Conservation (phyloP, 768 basidiomycete genomes). For the Naganishia randhawae region DNA sequence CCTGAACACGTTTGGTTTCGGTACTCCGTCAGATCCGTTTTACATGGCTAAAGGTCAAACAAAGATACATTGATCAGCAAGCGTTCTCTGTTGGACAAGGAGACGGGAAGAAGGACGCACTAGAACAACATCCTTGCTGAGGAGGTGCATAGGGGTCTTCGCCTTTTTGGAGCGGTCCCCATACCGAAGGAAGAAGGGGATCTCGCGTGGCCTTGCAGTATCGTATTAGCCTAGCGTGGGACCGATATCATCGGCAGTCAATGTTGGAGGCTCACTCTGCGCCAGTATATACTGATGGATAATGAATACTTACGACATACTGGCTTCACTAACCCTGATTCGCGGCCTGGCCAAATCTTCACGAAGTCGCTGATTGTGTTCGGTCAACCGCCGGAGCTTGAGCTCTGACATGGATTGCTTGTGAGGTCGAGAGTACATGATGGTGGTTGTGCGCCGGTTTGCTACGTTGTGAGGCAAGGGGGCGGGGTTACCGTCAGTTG, state of each 20-base stretch:
- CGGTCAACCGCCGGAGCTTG: slow-evolving; percentile 84
- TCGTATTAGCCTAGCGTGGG: slow-evolving; percentile 67
- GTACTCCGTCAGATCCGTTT: neutral
- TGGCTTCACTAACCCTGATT: slow-evolving; percentile 86
- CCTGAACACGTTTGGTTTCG: neutral
- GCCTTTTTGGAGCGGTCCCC: slow-evolving; percentile 87
- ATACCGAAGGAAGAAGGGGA: slow-evolving; percentile 75
- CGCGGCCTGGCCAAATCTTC: slow-evolving; percentile 88
- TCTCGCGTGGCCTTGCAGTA: slow-evolving; percentile 93
- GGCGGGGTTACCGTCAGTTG: too few relatives aligned
- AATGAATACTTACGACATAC: slow-evolving; percentile 63
- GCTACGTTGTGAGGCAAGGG: too few relatives aligned
- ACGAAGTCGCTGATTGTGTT: slow-evolving; percentile 85
- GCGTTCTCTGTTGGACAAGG: neutral
- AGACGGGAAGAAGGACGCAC: slow-evolving; percentile 4
- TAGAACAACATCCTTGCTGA: slow-evolving; percentile 53
- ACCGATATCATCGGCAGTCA: neutral
- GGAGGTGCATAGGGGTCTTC: slow-evolving; percentile 89
- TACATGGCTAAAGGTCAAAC: neutral
- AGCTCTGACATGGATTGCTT: slow-evolving; percentile 96
- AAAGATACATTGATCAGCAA: neutral
- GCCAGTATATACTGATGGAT: too few relatives aligned
- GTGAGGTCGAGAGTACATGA: slow-evolving; percentile 47
- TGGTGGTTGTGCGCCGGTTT: too few relatives aligned
- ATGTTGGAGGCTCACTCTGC: neutral